Evolutionary conservation across 805 yeast species (phyloP), one percentile per base, ranked within the genome.

Genomic region (Sugiyamaella lignohabitans): DNA sequence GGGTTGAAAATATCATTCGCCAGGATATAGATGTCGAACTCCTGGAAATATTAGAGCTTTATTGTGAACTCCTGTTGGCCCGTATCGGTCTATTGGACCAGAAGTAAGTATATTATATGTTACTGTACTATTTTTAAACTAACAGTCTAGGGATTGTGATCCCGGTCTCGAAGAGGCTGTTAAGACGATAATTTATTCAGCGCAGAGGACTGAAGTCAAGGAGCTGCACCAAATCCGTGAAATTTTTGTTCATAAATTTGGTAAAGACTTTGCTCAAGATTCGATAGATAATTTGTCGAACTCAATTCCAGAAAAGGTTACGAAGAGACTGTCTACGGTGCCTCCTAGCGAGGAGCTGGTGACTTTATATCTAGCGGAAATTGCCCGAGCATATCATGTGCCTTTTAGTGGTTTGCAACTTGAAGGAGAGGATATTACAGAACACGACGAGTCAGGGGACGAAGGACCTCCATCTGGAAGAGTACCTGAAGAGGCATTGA

Each of bases 1-100:
- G 95, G 42, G 91, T 86, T 2, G 96, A 87, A 61, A 84, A 84
- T 56, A 77, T 87, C 47, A 84, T 88, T 27, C 73, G 89, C 30
- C 91, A 86, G 54, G 96, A 87, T 59, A 77, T 85, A 27, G 78
- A 81, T 57, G 76, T 84, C 19, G 96, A 87, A 65, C 68, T 87
- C 20, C 67, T 87, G 45, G 96, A 88, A 62, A 76, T 78, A 40
- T 64, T 87, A 40, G 96, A 88, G 63, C 67, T 88, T 17, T 86
- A 86, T 61, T 82, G 95, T 59, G 96, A 88, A 63, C 68, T 87
- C 3, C 62, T 86, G 18, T 72, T 84, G 41, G 95, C 96, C 0
- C 70, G 96, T 48, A 75, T 84, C 10, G 74, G 80, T 14, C 68
- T 86, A 19, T 59, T 87, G 22, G 75, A 75, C 20, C 77, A 45